These are phyloP conservation scores for Casaregolazyma lundiana DNA, from an alignment of 1,139 yeast species.

Conservation along the genomic window DNA sequence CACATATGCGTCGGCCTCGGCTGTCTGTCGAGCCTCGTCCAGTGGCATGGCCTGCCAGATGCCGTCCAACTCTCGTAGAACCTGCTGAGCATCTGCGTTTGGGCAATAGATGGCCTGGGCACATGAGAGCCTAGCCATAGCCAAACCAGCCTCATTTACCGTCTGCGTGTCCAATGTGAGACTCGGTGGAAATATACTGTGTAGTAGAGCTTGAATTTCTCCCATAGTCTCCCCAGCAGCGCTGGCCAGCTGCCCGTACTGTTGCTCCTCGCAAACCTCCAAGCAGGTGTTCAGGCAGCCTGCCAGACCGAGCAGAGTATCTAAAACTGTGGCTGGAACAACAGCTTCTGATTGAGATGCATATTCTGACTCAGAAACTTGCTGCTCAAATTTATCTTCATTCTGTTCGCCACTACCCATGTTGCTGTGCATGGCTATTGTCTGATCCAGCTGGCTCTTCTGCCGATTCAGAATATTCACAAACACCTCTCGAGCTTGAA, in stretches of 20 bases:
- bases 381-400: background rate
- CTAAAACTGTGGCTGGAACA: constrained; percentile 11
- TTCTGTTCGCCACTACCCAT: background rate
- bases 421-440: background rate
- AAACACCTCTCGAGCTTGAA: constrained; percentile 21
- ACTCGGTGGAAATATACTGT: background rate
- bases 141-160: constrained; percentile 17
- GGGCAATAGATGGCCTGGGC: constrained; percentile 7
- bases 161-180: background rate
- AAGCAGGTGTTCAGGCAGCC: constrained; percentile 6
- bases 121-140: constrained; percentile 18
- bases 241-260: background rate
- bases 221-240: background rate
- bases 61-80: constrained; percentile 6
- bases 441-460: constrained; percentile 14
- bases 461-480: constrained; percentile 22
- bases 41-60: constrained; percentile 17
- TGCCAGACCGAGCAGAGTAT: constrained; percentile 12
- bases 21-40: constrained; percentile 22
- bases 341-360: constrained; percentile 7
- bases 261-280: constrained; percentile 3
- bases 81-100: background rate
- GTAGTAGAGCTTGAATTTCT: background rate
- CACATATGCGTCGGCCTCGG: constrained; percentile 25
- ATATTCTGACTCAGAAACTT: background rate